Base-by-base conservation (phyloP, 257 asterid genomes). In the Fraxinus anomala region DNA sequence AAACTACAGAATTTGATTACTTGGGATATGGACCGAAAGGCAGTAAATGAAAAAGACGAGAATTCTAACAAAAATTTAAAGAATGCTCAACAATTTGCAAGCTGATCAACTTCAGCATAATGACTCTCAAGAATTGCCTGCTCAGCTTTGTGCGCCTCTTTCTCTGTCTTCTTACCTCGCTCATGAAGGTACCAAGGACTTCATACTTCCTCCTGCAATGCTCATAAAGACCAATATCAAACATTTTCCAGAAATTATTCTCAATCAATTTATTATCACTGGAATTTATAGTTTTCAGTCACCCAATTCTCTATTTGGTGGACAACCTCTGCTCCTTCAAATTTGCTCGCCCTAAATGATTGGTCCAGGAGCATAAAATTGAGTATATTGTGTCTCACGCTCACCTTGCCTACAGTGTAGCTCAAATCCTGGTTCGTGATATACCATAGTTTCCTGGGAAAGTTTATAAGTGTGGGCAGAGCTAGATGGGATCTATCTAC, bases 201-300 rank as follows among this genome's bases (percentile, higher is more conserved):
- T 81, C 90, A 71, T 92, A 92, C 87, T 93, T 93, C 73, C 83
- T 80, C 83, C 97, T 91, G 83, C 92, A 87, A 2, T 87, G 88
- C 89, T 93, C 97, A 4, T 95, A 91, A 1, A 93, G 96, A 4
- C 80, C 94, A 9, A 89, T 96, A 80, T 93, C 98, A 23, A 95
- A 95, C 99, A 95, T 95, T 82, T 94, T 93, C 98, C 99, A 93
- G 93, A 95, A 95, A 76, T 80, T 87, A 91, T 87, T 95, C 90
- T 95, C 99, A 0, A 47, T 79, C 70, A 95, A 88, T 89, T 95
- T 98, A 93, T 54, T 95, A 98, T 42, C 97, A 97, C 85, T 95
- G 99, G 89, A 87, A 93, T 3, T 97, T 94, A 5, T 90, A 94
- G 92, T 92, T 93, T 93, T 91, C 97, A 0, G 2, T 7, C 11